A percentile compares a stretch with the other conserved stretches of the same genome.
Conservation (phyloP, 345 rosid genomes). For the Cardamine resedifolia region DNA sequence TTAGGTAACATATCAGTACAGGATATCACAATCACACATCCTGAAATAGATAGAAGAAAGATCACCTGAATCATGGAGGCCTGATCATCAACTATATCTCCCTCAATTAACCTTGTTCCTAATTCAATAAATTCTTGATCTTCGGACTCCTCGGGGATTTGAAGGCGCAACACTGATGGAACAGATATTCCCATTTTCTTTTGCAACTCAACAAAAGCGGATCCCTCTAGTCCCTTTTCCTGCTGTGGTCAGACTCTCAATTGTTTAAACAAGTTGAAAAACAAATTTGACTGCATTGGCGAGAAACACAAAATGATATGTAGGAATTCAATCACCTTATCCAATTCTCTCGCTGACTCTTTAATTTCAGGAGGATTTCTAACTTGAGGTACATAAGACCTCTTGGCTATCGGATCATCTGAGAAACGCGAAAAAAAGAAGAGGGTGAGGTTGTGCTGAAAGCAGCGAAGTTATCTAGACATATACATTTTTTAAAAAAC, state of each 20-base stretch:
- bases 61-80: conserved; percentile 43
- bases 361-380: conserved; percentile 43
- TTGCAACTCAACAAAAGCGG: conserved; percentile 56
- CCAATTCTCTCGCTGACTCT: conserved; percentile 36
- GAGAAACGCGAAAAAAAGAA: conserved; percentile 20
- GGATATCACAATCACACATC: conserved; percentile 14
- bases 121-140: conserved; percentile 77
- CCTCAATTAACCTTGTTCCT: conserved; percentile 54
- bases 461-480: background rate
- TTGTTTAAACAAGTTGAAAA: conserved; percentile 24
- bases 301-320: conserved; percentile 12
- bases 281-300: conserved; percentile 5
- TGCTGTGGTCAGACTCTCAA: conserved; percentile 34
- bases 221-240: conserved; percentile 58
- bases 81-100: conserved; percentile 46
- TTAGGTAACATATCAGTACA: conserved; percentile 30
- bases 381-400: conserved; percentile 46
- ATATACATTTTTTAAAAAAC: background rate
- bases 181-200: conserved; percentile 61
- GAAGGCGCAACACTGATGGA: conserved; percentile 44
- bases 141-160: conserved; percentile 62
- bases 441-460: background rate
- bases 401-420: conserved; percentile 82
- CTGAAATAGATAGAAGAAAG: background rate
- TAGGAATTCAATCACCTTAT: conserved; percentile 27